Base-by-base conservation (phyloP, 192 early-diverging fungal genomes). In the Coemansia sp. region DNA sequence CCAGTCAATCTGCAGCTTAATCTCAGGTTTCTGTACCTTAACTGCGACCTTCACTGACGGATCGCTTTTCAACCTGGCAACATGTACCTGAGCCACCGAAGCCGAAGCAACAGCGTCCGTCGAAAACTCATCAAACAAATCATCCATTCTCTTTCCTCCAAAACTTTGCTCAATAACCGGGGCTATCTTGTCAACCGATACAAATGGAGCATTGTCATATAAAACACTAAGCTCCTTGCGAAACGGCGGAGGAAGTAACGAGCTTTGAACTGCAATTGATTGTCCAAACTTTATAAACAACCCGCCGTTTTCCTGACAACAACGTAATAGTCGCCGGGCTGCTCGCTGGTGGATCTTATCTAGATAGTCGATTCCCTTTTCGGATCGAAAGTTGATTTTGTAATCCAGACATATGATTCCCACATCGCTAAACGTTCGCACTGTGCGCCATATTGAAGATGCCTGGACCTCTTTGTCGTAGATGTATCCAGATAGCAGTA, bases 1-100 rank as follows among this genome's bases (percentile, higher is more conserved):
- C 86, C 88, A 89, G 36, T 83, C 87, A 29, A 96, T 94, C 75
- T 98, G 96, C 32, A 85, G 66, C 54, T 66, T 72, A 36, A 97
- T 94, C 64, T 90, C 91, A 0, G 94, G 96, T 64, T 96, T 97
- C 64, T 97, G 96, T 5, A 97, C 83, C 82, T 97, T 97, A 29
- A 97, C 93, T 0, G 96, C 96, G 6, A 97, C 93, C 0, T 61
- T 10, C 55, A 4, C 64, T 2, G 45, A 45, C 10, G 86, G 85
- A 11, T 89, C 88, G 40, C 85, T 85, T n/a, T 82, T 77, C 7
- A 93, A 71, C 18, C 71, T 62, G 17, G 73, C 75, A 0, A 59
- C 85, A 64, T 98, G 96, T 5, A 98, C 96, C 67, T 96, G 94
- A 0, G 94, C 96, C 55, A 98, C 92, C n/a, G 94, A 96, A 0